Evolutionary conservation across 2,329 filamentous ascomycete species (phyloP), one percentile per base, ranked within the genome.

Genomic region (Calonectria crousiana): DNA sequence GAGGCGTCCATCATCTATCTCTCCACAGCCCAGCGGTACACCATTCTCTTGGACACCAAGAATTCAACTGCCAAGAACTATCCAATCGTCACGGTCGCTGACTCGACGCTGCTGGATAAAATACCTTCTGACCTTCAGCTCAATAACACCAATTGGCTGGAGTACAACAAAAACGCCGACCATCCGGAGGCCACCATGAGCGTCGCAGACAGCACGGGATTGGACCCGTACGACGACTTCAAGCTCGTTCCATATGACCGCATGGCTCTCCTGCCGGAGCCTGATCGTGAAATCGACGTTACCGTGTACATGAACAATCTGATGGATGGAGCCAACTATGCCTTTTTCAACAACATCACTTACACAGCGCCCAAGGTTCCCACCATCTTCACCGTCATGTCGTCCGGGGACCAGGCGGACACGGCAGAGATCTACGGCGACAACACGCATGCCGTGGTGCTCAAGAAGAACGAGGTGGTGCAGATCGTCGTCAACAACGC

Each of bases 311-410:
- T 69, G 67, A 64, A 89, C 76, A 90, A 91, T 69, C 87, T 93
- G 6, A 86, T 87, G 28, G 88, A 94, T 75, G 93, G 93, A 10
- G 88, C 88, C 68, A 88, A 88, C 80, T 88, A 88, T 75, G 92
- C 91, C 74, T 92, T 92, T 84, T 91, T 94, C 86, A 96, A 96
- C 87, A 92, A 94, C 83, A 91, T 95, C 76, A 95, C 94, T 51
- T 98, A 96, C 83, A 89, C 90, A 4, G 71, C 84, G 0, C 94
- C 94, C 64, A 94, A 95, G 82, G 95, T 97, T 0, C 95, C 95
- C 0, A 92, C 93, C 0, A 88, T 98, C 0, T 97, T 95, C 87
- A 95, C 93, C 1, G 94, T 90, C 2, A 88, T 97, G 6, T 91
- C 90, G 0, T 84, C 91, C 0, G 91, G 90, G 8, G 85, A 94